Base-by-base conservation (phyloP, 345 rosid genomes). In the Laguncularia racemosa region DNA sequence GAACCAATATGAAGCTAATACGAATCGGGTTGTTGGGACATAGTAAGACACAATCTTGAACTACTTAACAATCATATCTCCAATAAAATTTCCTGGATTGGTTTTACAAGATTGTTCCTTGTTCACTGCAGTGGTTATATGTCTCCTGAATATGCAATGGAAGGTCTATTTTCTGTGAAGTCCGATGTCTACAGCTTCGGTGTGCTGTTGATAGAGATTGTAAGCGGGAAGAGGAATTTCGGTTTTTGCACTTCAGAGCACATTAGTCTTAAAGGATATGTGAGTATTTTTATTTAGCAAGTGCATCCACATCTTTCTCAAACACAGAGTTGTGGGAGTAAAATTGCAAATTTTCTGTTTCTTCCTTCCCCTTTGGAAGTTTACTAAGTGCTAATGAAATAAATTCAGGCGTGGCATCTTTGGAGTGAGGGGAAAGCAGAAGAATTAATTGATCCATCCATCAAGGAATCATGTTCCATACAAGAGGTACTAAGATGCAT, bases 61-160 rank as follows among this genome's bases (percentile, higher is more conserved):
- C 11, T 33, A 9, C 28, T 33, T 33, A 33, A 9, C 40, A 9
- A 33, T 33, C 49, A 26, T 16, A 16, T 49, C 6, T 15, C 44
- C 28, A 23, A 11, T 49, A 17, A 11, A 17, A 16, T 17, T 47
- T 47, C n/a, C 50, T 47, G 1, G 10, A 47, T 47, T 47, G 16
- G 18, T 47, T 47, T 47, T 1, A 47, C 1, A 60, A 2, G 17
- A 13, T 51, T 17, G n/a, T 51, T 0, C 14, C 10, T 2, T 53
- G 33, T 55, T 16, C 18, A 56, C 50, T 77, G 57, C 70, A 86
- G 90, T 26, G 95, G 86, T 20, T 85, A 81, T 61, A 83, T 85
- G 89, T 74, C 95, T 44, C 91, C 88, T 1, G 95, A 85, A 74
- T 83, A 85, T 2, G 92, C 89, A 0, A 85, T 83, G 88, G 89